phyloP scores from a whole-genome alignment of 176 grass and related monocot genomes.

The Puccinellia tenuiflora region DNA sequence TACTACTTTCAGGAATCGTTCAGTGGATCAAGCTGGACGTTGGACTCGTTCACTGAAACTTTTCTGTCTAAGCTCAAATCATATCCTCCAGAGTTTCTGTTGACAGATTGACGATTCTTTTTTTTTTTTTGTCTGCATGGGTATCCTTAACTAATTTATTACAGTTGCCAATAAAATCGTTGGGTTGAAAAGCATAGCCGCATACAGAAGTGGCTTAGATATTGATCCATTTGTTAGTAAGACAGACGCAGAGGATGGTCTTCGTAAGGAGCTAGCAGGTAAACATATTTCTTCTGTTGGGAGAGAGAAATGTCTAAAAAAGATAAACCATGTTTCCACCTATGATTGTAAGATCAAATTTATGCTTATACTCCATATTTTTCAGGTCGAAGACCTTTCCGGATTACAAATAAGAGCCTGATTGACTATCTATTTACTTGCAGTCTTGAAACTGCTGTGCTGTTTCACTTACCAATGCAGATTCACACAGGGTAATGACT shows the following conservation, averaged over 20 bases:
- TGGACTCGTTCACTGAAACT: constrained; percentile 75
- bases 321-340: neutral
- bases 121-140: neutral
- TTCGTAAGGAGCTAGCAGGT: constrained; percentile 72
- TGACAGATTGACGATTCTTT: neutral
- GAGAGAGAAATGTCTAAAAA: neutral
- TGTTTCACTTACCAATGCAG: constrained; percentile 68
- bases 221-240: constrained; percentile 73
- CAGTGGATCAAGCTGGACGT: constrained; percentile 61
- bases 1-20: constrained; percentile 55
- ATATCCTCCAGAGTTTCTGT: constrained; percentile 63
- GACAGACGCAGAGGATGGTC: constrained; percentile 74
- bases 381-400: constrained; percentile 73
- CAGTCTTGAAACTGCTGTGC: constrained; percentile 64
- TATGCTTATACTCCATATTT: constrained; percentile 20
- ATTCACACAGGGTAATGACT: constrained; percentile 86
- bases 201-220: constrained; percentile 85
- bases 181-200: constrained; percentile 90
- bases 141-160: constrained; percentile 48
- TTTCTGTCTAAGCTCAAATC: constrained; percentile 72
- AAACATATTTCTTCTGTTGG: neutral
- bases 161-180: constrained; percentile 70
- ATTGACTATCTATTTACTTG: constrained; percentile 89
- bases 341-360: neutral
- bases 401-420: constrained; percentile 82